Base-by-base conservation (phyloP, 768 basidiomycete species). In the Obba rivulosa region DNA sequence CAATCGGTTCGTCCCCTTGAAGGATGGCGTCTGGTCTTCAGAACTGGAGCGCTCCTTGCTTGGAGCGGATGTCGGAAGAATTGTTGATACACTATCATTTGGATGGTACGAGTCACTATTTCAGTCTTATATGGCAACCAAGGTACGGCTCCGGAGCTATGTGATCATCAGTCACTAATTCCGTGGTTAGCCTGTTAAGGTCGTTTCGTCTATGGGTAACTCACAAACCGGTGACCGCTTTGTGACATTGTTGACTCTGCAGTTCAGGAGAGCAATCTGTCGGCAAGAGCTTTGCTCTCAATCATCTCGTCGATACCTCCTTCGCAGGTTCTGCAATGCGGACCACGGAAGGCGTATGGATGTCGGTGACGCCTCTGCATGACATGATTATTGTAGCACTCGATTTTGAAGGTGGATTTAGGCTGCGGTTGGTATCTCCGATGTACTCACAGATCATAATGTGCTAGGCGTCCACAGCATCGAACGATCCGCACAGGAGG, bases 81-180 rank as follows among this genome's bases (percentile, higher is more conserved):
- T 83, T 23, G 76, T 80, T 13, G 76, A 83, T 46, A 68, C 51
- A 41, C 57, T 83, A 4, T 73, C 78, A 1, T 73, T 83, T 45
- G 80, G 80, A 1, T 83, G 81, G 82, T 82, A 82, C 24, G 82
- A 83, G 52, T 77, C 76, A 2, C 65, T 83, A 14, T 79, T 83
- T 51, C 75, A 75, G 53, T 81, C 80, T 0, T 83, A 83, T 46
- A 74, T 78, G 75, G 75, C 77, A 0, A 66, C 66, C 17, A 83
- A 77, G 71, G 80, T 74, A 39, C 5, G 62, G 22, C 18, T 28
- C 2, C 7, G 18, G 13, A 5, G 39, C 43, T 41, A 34, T 41
- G 10, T 37, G n/a, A 46, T 38, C 2, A 31, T 40, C 18, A 24
- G 13, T n/a, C 41, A 9, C 31, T 28, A 9, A 18, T 13, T 43